A percentile compares a stretch with the other conserved stretches of the same genome.
Conservation (phyloP, 768 basidiomycete genomes). For the Russula compacta region DNA sequence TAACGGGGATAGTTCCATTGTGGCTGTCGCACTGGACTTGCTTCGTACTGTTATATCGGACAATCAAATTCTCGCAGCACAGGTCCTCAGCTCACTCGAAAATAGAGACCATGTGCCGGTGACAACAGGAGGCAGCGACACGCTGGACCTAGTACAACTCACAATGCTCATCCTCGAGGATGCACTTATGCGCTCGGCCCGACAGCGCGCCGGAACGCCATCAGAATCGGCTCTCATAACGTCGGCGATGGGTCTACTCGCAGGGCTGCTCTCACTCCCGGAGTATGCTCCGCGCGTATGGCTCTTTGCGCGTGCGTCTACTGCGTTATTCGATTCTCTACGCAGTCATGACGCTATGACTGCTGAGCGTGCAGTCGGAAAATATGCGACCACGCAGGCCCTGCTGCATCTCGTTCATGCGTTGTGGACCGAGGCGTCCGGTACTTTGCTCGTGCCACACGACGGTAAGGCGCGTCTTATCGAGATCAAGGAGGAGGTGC, state of each 20-base stretch:
- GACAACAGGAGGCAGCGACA: constrained; percentile 41
- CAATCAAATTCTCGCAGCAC: constrained; percentile 52
- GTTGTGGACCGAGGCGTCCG: constrained; percentile 64
- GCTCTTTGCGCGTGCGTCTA: constrained; percentile 77
- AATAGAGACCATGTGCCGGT: constrained; percentile 36
- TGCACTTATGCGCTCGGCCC: constrained; percentile 48
- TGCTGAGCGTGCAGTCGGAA: constrained; percentile 58
- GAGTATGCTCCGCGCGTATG: constrained; percentile 76
- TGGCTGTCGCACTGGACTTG: constrained; percentile 71
- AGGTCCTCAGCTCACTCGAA: constrained; percentile 62
- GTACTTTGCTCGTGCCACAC: constrained; percentile 38
- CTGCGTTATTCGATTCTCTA: constrained; percentile 67
- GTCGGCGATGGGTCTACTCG: constrained; percentile 73
- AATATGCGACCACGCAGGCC: constrained; percentile 76
- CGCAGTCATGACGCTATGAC: constrained; percentile 55
- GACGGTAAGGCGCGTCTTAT: constrained; percentile 52
- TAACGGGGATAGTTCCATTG: constrained; percentile 51
- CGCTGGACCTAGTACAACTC: constrained; percentile 69
- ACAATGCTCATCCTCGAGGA: constrained; percentile 78
- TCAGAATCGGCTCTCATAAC: constrained; percentile 58
- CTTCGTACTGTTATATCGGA: constrained; percentile 68
- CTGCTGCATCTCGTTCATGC: constrained; percentile 69
- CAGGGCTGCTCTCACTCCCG: constrained; percentile 65
- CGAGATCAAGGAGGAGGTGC: constrained; percentile 76
- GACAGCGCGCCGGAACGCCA: constrained; percentile 28